These are phyloP conservation scores for Aspergillus kassunensis DNA, from an alignment of 495 filamentous ascomycete species.

Conservation along the genomic window DNA sequence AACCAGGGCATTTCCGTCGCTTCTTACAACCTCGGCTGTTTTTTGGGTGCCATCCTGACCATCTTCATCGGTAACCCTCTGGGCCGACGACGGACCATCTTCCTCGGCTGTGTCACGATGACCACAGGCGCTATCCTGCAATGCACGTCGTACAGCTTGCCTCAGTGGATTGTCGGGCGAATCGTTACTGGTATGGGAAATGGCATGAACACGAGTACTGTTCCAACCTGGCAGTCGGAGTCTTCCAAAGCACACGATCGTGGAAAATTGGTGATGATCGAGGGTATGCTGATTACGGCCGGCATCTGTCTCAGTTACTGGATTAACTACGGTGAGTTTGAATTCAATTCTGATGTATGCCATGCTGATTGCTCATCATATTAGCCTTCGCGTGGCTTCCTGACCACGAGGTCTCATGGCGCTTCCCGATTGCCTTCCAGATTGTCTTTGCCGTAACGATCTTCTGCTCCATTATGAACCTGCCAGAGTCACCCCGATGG, in stretches of 20 bases:
- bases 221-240: constrained; percentile 56
- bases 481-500: constrained; percentile 73
- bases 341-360: too few species aligned
- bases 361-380: not conserved
- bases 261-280: constrained; percentile 74
- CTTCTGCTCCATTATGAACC: constrained; percentile 50
- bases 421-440: constrained; percentile 72
- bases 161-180: constrained; percentile 62
- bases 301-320: constrained; percentile 69
- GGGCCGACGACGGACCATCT: constrained; percentile 64
- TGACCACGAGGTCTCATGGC: constrained; percentile 56
- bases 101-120: constrained; percentile 63
- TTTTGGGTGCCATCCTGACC: constrained; percentile 62
- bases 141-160: constrained; percentile 52
- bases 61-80: constrained; percentile 69
- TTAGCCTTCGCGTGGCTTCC: constrained; percentile 54
- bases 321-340: constrained; percentile 57
- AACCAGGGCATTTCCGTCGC: constrained; percentile 54
- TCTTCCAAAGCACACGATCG: constrained; percentile 64
- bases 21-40: constrained; percentile 73
- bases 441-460: constrained; percentile 60
- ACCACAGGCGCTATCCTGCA: constrained; percentile 64
- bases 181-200: constrained; percentile 67
- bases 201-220: constrained; percentile 53
- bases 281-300: constrained; percentile 62